Base-by-base conservation (phyloP, 441 rosid species). In the Monsonia emarginata region DNA sequence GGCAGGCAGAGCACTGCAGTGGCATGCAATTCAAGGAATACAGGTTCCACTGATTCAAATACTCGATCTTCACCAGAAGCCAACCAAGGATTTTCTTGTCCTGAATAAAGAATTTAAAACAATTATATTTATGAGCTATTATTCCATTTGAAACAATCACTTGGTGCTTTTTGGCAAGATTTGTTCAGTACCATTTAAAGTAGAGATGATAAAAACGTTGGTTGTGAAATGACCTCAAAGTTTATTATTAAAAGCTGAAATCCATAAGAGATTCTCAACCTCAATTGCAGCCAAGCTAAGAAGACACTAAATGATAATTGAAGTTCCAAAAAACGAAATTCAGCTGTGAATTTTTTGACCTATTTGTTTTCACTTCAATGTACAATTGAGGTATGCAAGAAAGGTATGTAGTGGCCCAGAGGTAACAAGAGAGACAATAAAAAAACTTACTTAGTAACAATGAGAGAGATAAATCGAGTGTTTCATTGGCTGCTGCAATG, bases 1-100 rank as follows among this genome's bases (percentile, higher is more conserved):
- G 99, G 94, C 71, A 86, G 70, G 79, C 96, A 88, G 76, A 94
- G 94, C 89, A 86, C 84, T 56, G 97, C 87, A 75, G 88, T 88
- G 66, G 97, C 91, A 75, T 85, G 99, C 83, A 94, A 71, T 73
- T 91, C 96, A 68, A 94, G 89, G 78, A 83, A 94, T 65, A 81
- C 18, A 70, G 87, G 78, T 54, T 78, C 87, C 14, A 61, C 59
- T 56, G 86, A 79, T 71, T 89, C 88, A 28, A 69, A 74, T 46
- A 70, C 75, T 66, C 76, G 78, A 72, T 94, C 91, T 66, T 83
- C 90, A 63, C 69, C 66, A 65, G 76, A 80, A 79, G 80, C 78
- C 79, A 91, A 67, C 99, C 99, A 94, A 19, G 86, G 93, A 69
- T 71, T 74, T 68, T 82, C 89, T 76, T 81, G 76, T 78, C 89